Evolutionary conservation across 108 stramenopile species (phyloP).

Genomic region (Pseudonitzschia pungens): DNA sequence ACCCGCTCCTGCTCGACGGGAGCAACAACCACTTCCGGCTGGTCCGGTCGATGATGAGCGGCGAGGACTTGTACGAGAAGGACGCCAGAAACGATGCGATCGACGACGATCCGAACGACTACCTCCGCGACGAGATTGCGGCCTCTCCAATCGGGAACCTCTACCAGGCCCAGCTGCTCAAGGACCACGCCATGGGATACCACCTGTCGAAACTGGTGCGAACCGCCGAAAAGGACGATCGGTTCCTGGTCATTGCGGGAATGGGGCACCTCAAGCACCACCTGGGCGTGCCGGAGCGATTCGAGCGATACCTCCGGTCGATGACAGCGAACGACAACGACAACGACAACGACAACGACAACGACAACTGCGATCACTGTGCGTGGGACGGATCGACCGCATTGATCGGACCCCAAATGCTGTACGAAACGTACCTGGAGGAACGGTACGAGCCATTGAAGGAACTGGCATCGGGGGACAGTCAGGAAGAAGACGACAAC

Average conservation of each 20-base stretch:
- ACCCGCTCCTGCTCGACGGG: neutral
- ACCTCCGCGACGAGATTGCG: neutral
- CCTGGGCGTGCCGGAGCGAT: slow-evolving; percentile 30
- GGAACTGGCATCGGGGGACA: neutral
- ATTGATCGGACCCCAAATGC: neutral
- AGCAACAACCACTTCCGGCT: neutral
- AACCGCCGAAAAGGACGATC: neutral
- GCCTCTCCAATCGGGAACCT: neutral
- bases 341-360: too few relatives aligned
- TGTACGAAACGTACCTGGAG: neutral
- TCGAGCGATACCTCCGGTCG: neutral
- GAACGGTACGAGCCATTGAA: neutral
- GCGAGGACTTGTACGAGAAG: neutral
- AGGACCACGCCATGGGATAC: neutral
- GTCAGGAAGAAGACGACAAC: neutral
- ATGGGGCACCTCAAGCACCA: slow-evolving; percentile 29
- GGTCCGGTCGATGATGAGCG: neutral
- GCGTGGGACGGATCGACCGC: neutral
- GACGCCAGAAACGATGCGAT: neutral
- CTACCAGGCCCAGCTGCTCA: neutral
- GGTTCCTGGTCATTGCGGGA: slow-evolving; percentile 25
- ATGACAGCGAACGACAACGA: neutral
- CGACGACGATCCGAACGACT: neutral
- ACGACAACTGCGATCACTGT: too few relatives aligned
- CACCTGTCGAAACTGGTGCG: neutral